Evolutionary conservation across 2,329 filamentous ascomycete species (phyloP).

Genomic region (Dactylellina haptotyla): DNA sequence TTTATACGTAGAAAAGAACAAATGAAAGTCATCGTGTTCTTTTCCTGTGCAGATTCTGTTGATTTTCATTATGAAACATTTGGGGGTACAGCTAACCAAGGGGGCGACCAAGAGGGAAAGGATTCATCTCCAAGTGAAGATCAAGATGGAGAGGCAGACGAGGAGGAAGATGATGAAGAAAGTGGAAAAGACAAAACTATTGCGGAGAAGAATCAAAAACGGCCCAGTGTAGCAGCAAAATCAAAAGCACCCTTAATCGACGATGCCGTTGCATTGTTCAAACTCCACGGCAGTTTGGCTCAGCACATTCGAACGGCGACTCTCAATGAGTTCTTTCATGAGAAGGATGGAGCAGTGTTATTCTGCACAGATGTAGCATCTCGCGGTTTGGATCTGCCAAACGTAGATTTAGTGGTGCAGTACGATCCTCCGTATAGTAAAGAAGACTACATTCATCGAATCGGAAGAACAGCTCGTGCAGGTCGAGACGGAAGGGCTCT

Average conservation of each 20-base stretch:
- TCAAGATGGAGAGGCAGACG: constrained; percentile 50
- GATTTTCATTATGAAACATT: constrained; percentile 95
- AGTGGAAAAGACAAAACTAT: constrained; percentile 33
- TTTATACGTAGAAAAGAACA: constrained; percentile 89
- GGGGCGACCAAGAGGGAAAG: constrained; percentile 58
- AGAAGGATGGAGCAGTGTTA: constrained; percentile 79
- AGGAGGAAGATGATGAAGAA: constrained; percentile 58
- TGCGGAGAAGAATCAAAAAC: constrained; percentile 57
- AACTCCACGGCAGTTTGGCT: constrained; percentile 89
- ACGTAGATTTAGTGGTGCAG: constrained; percentile 93
- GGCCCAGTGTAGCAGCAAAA: constrained; percentile 11
- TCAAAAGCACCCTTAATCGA: constrained; percentile 74
- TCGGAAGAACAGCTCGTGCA: constrained; percentile 92
- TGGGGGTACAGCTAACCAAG: constrained; percentile 58
- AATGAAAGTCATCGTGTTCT: constrained; percentile 97
- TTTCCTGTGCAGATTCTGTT: constrained; percentile 95
- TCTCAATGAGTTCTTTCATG: constrained; percentile 79
- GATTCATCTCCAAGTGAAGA: constrained; percentile 47
- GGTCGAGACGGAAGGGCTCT: constrained; percentile 86
- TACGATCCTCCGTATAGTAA: constrained; percentile 95
- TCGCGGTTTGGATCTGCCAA: constrained; percentile 92
- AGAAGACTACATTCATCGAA: constrained; percentile 91
- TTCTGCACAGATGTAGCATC: constrained; percentile 96
- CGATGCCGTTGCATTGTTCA: constrained; percentile 77
- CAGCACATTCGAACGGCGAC: constrained; percentile 89